phyloP scores from a whole-genome alignment of 192 early-diverging fungal species.

The Coemansia sp. region DNA sequence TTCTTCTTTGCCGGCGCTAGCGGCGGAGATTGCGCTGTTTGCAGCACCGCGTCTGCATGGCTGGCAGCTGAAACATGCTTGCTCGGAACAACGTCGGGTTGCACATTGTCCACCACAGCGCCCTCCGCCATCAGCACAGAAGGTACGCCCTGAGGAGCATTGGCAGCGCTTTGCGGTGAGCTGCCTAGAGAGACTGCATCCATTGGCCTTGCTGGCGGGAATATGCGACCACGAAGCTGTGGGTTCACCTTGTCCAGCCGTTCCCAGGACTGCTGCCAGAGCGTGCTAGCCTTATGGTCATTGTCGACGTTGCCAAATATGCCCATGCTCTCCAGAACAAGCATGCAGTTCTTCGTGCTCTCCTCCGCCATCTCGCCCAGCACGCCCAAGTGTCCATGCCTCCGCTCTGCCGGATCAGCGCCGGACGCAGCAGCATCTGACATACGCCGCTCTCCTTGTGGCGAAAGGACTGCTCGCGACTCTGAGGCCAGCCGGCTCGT shows the following conservation, averaged over 20 bases:
- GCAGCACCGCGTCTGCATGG: background rate
- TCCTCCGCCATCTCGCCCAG: constrained; percentile 52
- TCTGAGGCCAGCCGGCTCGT: constrained; percentile 32
- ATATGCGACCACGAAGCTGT: constrained; percentile 29
- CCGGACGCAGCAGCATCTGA: background rate
- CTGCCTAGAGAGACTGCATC: background rate
- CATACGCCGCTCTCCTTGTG: background rate
- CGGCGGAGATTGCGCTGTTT: background rate
- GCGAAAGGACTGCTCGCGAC: constrained; percentile 7
- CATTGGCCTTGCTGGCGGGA: constrained; percentile 12
- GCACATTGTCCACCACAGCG: constrained; percentile 8
- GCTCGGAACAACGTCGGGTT: background rate
- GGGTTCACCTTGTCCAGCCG: constrained; percentile 36
- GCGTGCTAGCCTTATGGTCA: constrained; percentile 9
- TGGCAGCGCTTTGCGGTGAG: background rate
- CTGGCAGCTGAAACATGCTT: background rate
- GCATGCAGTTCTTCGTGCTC: constrained; percentile 44
- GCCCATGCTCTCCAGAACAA: constrained; percentile 39
- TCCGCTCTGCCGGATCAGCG: constrained; percentile 5
- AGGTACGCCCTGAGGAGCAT: background rate
- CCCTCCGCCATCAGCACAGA: background rate
- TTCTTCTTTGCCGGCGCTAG: constrained; percentile 28
- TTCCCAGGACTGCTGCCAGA: constrained; percentile 37
- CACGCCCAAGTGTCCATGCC: constrained; percentile 27
- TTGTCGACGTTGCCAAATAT: constrained; percentile 23